Conservation (phyloP, 306 rosid species). For the Hippophae rhamnoides region DNA sequence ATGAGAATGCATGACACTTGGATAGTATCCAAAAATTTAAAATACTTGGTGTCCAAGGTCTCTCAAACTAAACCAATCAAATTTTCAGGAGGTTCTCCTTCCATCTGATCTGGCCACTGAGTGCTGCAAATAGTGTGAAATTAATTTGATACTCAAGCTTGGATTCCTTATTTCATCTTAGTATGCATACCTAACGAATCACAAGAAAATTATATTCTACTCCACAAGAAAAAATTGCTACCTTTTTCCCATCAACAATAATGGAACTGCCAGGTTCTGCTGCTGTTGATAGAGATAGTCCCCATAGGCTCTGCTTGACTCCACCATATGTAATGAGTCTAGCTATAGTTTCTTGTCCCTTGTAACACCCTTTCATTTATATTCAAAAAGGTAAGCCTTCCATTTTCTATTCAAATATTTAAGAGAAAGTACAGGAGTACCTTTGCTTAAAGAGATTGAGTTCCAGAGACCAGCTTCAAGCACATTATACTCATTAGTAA, state of each 20-base stretch:
- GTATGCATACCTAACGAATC: background rate
- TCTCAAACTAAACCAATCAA: no score
- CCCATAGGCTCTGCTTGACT: slow-evolving; percentile 90
- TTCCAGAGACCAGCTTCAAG: slow-evolving; percentile 89
- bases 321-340: slow-evolving; percentile 88
- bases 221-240: slow-evolving; percentile 13
- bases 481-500: slow-evolving; percentile 81
- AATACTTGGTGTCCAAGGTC: no score
- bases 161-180: background rate
- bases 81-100: no score
- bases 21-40: no score
- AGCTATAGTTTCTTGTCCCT: slow-evolving; percentile 93
- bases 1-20: no score
- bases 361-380: slow-evolving; percentile 70
- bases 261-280: slow-evolving; percentile 75
- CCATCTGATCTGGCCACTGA: no score
- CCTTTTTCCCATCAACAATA: slow-evolving; percentile 65
- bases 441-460: slow-evolving; percentile 74
- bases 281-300: slow-evolving; percentile 58
- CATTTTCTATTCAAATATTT: slow-evolving; percentile 10
- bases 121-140: no score
- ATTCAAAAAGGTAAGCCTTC: slow-evolving; percentile 15
- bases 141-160: no score
- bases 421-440: slow-evolving; percentile 26
- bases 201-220: background rate